Evolutionary conservation across 257 asterid species (phyloP), one percentile per base, ranked within the genome.

Genomic region (Paraleonurus japonicus): DNA sequence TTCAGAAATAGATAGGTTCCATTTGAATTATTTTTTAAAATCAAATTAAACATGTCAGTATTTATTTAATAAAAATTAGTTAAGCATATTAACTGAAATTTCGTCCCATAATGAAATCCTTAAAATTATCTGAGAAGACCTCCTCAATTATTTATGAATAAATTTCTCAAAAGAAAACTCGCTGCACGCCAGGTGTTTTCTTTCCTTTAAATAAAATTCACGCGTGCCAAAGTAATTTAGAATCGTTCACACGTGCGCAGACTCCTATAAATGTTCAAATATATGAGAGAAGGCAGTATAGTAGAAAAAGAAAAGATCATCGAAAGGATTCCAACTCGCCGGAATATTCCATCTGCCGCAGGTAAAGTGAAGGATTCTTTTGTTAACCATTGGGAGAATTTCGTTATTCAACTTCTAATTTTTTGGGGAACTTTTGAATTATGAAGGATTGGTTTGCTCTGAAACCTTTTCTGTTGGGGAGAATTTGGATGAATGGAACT

Each of bases 241-340:
- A 80, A 64, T 76, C 84, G 15, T 15, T 50, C 72, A 5, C 75
- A 77, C 80, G 78, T 81, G 75, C 70, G 72, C 17, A 19, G 16
- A 4, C 60, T 60, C 73, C 13, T 73, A 76, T 80, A 76, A 63
- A 73, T 54, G 1, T 41, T 72, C 69, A 51, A 48, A 35, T 13
- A 11, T 28, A 64, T 4, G 22, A 48, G 48, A 27, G 60, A 69
- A 55, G 15, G 67, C 69, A 7, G 59, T 22, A n/a, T n/a, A 67
- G 75, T 15, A 30, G 13, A 59, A 70, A 61, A 53, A 39, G 19
- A 41, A 43, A 43, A 43, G 17, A 43, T 43, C 51, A 43, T 43
- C 51, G 23, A 19, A 64, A 57, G 32, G 67, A 30, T 50, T 73
- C 77, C 69, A 53, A 7, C 55, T 45, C 50, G 16, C 68, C 74